Base-by-base conservation (phyloP, 768 basidiomycete genomes). In the Pisolithus sp. region DNA sequence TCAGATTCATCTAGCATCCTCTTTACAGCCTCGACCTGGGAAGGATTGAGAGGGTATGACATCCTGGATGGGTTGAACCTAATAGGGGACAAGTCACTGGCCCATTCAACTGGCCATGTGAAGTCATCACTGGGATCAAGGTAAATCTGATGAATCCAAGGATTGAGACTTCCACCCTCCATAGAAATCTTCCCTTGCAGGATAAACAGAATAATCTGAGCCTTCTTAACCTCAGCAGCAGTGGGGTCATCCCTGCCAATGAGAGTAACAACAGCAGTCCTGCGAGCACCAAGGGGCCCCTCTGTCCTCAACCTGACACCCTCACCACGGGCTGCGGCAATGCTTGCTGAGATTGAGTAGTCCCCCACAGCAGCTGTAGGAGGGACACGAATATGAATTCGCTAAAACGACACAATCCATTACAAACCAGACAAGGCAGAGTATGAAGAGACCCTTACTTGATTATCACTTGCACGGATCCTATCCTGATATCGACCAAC, bases 161-260 rank as follows among this genome's bases (percentile, higher is more conserved):
- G 69, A 39, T 63, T 72, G 21, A 70, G 54, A 36, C 60, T 59
- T 56, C 53, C 9, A 34, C 61, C 64, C 55, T 58, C 57, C 46
- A 67, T 24, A 30, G 57, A 52, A 7, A 60, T 49, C 5, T 28
- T 44, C 5, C 71, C 71, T 48, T 76, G 76, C 15, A 77, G 61
- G 26, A 64, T 55, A 43, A 57, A 51, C 2, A 75, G 63, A 8
- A 75, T 54, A 13, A 62, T 40, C 9, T 57, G 46, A 4, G 59
- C 53, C 23, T 68, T 74, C 43, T 74, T 70, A 4, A 65, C 64
- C 54, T 87, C 85, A 24, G 87, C 84, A 20, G 58, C 62, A 4
- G 86, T 89, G 1, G 77, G 78, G 37, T 69, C 75, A 38, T 77
- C 82, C 31, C 72, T 74, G 0, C 83, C 85, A 55, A 73, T 70